Conservation (phyloP, 306 rosid species). For the Fragaria ananassa region DNA sequence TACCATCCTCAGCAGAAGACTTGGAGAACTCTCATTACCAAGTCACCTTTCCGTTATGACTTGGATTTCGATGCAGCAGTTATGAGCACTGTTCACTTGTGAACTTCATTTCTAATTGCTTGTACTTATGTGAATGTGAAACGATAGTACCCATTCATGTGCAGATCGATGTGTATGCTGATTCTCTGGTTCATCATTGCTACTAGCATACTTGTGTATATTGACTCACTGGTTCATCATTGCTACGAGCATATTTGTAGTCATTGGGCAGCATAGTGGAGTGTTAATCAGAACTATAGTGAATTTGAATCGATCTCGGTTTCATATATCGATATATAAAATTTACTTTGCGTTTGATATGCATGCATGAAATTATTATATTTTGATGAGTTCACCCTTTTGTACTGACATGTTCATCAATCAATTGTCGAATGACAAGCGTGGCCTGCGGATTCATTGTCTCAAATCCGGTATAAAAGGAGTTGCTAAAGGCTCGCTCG, state of each 20-base stretch:
- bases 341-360: no score
- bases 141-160: constrained; percentile 20
- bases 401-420: no score
- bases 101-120: constrained; percentile 26
- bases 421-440: no score
- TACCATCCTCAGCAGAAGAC: constrained; percentile 68
- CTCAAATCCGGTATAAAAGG: neutral
- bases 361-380: no score
- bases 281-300: neutral
- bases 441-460: neutral
- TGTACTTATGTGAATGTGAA: constrained; percentile 21
- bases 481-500: neutral
- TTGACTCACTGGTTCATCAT: neutral
- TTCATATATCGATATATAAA: neutral
- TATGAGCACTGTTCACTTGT: constrained; percentile 61
- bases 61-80: constrained; percentile 59
- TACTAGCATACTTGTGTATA: neutral
- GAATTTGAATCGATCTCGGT: neutral
- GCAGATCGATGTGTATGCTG: constrained; percentile 22
- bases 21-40: constrained; percentile 62
- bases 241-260: constrained; percentile 23
- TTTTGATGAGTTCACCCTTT: no score
- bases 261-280: constrained; percentile 12
- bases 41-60: constrained; percentile 54
- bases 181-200: neutral